Evolutionary conservation across 805 yeast genomes (phyloP).

Genomic region (Saturnispora dispora): DNA sequence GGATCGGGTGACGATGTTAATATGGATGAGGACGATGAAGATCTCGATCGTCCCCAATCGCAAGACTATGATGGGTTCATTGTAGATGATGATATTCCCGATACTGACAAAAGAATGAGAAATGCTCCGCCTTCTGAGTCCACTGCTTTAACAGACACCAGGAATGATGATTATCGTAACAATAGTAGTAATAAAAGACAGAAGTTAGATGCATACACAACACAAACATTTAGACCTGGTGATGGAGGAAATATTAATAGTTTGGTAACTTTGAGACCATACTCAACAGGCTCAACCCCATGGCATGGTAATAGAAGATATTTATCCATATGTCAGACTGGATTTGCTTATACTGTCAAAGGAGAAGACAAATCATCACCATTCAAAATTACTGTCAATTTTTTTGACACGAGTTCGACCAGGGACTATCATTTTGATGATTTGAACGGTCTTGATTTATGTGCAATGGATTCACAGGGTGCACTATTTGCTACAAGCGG

Average conservation of each 20-base stretch:
- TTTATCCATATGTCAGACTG: constrained; percentile 68
- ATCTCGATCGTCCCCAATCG: constrained; percentile 20
- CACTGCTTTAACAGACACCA: constrained; percentile 9
- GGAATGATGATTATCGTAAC: constrained; percentile 1
- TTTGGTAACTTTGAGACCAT: constrained; percentile 36
- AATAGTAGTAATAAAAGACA: constrained; percentile 5
- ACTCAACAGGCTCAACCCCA: constrained; percentile 85
- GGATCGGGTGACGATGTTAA: constrained; percentile 17
- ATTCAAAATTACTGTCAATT: constrained; percentile 60
- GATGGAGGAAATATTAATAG: background rate
- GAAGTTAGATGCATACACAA: background rate
- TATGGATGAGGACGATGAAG: constrained; percentile 16
- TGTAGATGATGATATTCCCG: constrained; percentile 54
- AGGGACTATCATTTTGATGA: constrained; percentile 85
- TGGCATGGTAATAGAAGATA: constrained; percentile 63
- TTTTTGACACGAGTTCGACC: constrained; percentile 68
- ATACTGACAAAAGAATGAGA: constrained; percentile 8
- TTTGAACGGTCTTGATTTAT: constrained; percentile 58
- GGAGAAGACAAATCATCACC: constrained; percentile 47
- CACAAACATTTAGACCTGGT: constrained; percentile 1
- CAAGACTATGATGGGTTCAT: constrained; percentile 43
- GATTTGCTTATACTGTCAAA: constrained; percentile 73
- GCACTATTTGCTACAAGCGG: constrained; percentile 47
- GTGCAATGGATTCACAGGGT: constrained; percentile 62
- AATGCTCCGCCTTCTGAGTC: constrained; percentile 10